Percentiles rank a stretch among this genome's conserved stretches.
Conservation (phyloP, 2,329 filamentous ascomycete species). For the Colletotrichum sublineola region DNA sequence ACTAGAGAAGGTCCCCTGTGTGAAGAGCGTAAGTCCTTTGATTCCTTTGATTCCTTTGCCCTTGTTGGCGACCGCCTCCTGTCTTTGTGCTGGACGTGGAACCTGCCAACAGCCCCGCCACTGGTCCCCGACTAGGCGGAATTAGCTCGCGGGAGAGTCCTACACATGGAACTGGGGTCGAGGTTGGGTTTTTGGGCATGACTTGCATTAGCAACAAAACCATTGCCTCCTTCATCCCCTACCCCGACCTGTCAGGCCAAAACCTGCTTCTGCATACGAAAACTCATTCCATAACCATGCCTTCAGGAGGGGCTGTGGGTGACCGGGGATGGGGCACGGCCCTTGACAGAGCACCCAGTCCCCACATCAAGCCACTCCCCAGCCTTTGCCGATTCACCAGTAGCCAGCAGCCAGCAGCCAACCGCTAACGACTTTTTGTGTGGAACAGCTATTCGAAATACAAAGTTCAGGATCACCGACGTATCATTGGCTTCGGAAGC, state of each 20-base stretch:
- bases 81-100: slow-evolving; percentile 32
- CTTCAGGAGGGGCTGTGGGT: slow-evolving; percentile 25
- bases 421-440: slow-evolving; percentile 47
- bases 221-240: slow-evolving; percentile 17
- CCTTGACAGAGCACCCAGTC: slow-evolving; percentile 21
- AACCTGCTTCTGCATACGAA: slow-evolving; percentile 39
- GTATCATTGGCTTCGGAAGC: slow-evolving; percentile 87
- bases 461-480: slow-evolving; percentile 97
- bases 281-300: slow-evolving; percentile 28
- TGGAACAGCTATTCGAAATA: slow-evolving; percentile 87
- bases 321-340: slow-evolving; percentile 36
- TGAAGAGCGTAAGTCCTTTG: slow-evolving; percentile 84
- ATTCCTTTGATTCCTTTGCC: slow-evolving; percentile 27
- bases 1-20: slow-evolving; percentile 95
- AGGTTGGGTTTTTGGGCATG: slow-evolving; percentile 32
- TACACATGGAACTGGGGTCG: slow-evolving; percentile 31
- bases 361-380: slow-evolving; percentile 36
- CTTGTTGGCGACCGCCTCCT: slow-evolving; percentile 36
- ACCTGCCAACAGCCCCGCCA: slow-evolving; percentile 6
- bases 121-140: slow-evolving; percentile 29
- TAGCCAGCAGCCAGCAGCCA: slow-evolving; percentile 29
- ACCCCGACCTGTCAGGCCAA: slow-evolving; percentile 18
- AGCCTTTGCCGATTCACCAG: slow-evolving; percentile 17
- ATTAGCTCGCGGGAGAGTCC: slow-evolving; percentile 29
- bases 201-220: slow-evolving; percentile 36